Conservation (phyloP, 441 rosid genomes). For the Croton laevigatus region DNA sequence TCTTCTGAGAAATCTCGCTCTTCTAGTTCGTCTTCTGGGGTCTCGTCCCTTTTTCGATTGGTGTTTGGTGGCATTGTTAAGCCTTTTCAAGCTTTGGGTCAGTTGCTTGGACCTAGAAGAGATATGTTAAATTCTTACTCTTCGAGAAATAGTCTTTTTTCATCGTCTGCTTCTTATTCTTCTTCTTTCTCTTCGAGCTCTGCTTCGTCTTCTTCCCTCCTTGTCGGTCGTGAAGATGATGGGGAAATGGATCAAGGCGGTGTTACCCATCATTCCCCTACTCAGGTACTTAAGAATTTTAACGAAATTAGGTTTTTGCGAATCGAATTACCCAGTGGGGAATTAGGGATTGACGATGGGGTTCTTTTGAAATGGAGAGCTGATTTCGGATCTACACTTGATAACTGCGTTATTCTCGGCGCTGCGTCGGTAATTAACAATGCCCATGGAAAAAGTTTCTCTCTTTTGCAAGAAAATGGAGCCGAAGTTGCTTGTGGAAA, state of each 20-base stretch:
- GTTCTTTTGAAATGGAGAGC: constrained; percentile 81
- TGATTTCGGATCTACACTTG: constrained; percentile 88
- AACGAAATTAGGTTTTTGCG: constrained; percentile 67
- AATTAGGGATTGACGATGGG: constrained; percentile 76
- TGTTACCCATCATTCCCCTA: constrained; percentile 92
- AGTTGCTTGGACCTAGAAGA: constrained; percentile 47
- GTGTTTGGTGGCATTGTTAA: constrained; percentile 61
- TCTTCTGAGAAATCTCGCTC: constrained; percentile 45
- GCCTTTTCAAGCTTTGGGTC: constrained; percentile 69
- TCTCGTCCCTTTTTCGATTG: constrained; percentile 49
- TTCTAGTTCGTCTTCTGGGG: constrained; percentile 25
- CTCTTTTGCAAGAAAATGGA: constrained; percentile 17
- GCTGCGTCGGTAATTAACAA: constrained; percentile 54
- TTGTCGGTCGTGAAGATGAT: constrained; percentile 46
- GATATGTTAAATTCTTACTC: constrained; percentile 16
- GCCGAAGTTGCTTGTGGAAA: constrained; percentile 16
- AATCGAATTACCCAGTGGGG: constrained; percentile 81
- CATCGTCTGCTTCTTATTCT: constrained; percentile 27
- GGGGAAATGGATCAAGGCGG: constrained; percentile 71
- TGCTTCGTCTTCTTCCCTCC: constrained; percentile 29
- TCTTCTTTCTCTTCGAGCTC: neutral
- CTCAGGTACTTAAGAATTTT: constrained; percentile 81
- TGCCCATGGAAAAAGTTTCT: constrained; percentile 15
- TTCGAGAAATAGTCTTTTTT: constrained; percentile 17
- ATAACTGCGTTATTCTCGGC: constrained; percentile 79